A percentile compares a stretch with the other conserved stretches of the same genome.
phyloP scores from a whole-genome alignment of 2,329 filamentous ascomycete genomes.

The Epichloe glyceriae region DNA sequence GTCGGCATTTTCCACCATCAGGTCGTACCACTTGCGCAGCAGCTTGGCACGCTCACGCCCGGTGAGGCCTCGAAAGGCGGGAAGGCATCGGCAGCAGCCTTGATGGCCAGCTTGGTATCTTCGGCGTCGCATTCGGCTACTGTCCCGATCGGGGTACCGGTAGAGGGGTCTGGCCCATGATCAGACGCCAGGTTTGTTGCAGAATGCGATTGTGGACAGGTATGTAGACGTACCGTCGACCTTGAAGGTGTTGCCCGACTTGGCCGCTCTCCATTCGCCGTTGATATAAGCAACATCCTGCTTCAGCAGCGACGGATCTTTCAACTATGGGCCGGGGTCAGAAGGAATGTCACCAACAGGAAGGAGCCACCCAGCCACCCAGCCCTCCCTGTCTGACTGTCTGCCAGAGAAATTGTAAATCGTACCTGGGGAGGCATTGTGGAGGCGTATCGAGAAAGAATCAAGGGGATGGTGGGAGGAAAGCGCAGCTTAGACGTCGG shows the following conservation, averaged over 20 bases:
- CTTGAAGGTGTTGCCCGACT: conserved; percentile 84
- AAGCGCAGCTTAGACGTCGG: conserved; percentile 17
- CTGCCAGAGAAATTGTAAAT: not conserved
- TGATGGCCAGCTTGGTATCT: conserved; percentile 72
- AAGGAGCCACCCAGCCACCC: not conserved
- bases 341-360: not conserved
- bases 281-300: conserved; percentile 74
- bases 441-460: conserved; percentile 27
- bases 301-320: conserved; percentile 73
- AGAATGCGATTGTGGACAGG: not conserved
- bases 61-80: conserved; percentile 55
- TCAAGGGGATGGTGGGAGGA: conserved; percentile 15
- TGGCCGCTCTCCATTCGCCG: conserved; percentile 78
- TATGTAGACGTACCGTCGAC: conserved; percentile 46
- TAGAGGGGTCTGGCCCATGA: conserved; percentile 53
- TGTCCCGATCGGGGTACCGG: conserved; percentile 66
- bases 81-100: conserved; percentile 68
- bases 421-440: conserved; percentile 34
- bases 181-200: not conserved
- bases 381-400: not conserved
- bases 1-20: conserved; percentile 65
- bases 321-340: conserved; percentile 39
- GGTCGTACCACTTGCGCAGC: conserved; percentile 68
- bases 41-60: conserved; percentile 63
- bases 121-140: conserved; percentile 70